These are phyloP conservation scores for Pestalotiopsis sp. DNA, from an alignment of 2,329 filamentous ascomycete genomes.

Conservation along the genomic window DNA sequence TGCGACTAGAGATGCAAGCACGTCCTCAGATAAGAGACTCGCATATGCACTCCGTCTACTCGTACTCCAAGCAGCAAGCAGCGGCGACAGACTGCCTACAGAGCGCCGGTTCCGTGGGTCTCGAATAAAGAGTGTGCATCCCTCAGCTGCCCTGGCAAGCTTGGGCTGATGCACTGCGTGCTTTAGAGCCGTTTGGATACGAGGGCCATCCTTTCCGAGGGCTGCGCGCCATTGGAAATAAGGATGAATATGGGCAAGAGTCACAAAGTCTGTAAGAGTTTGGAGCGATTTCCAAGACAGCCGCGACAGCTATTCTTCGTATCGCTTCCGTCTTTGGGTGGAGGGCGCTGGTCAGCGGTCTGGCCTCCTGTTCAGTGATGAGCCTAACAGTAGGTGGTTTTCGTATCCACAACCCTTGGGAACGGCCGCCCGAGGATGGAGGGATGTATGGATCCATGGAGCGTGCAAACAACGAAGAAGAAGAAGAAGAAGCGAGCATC, in stretches of 20 bases:
- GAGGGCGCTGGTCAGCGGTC: not conserved
- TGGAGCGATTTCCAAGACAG: not conserved
- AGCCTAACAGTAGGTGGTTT: not conserved
- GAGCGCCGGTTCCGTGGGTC: not conserved
- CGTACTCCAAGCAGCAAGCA: not conserved
- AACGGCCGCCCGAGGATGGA: not conserved
- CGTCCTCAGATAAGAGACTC: constrained; percentile 5
- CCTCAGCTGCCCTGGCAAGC: not conserved
- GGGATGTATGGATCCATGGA: not conserved
- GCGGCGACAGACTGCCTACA: not conserved
- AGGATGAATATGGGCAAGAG: not conserved
- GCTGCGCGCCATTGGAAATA: not conserved
- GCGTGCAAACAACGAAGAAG: not conserved
- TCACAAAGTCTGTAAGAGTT: not conserved
- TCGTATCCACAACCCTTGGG: not conserved
- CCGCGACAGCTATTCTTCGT: not conserved
- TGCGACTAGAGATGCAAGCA: not conserved
- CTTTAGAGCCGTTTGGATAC: constrained; percentile 11
- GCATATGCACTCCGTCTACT: constrained; percentile 1
- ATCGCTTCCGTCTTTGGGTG: not conserved
- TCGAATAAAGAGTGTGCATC: constrained; percentile 6
- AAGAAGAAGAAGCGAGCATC: not conserved
- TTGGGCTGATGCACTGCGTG: constrained; percentile 6
- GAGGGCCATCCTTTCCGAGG: constrained; percentile 2
- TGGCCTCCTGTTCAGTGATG: not conserved